These are phyloP conservation scores for Arthrinium phaeospermum DNA, from an alignment of 2,329 filamentous ascomycete genomes.

Conservation along the genomic window DNA sequence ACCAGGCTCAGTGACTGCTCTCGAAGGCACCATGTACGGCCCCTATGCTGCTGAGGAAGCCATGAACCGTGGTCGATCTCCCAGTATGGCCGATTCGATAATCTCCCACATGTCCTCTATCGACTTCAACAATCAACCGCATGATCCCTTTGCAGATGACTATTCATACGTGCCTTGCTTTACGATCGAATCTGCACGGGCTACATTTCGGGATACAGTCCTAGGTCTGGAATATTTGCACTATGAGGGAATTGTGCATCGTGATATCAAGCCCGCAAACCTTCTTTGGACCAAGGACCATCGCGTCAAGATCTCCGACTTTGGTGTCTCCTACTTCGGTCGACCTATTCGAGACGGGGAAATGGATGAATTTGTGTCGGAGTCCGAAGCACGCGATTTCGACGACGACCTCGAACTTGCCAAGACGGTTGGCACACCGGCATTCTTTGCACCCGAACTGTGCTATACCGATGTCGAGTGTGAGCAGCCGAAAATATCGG, in stretches of 20 bases:
- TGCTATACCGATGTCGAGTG: constrained; percentile 83
- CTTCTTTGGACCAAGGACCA: constrained; percentile 85
- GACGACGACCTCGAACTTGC: constrained; percentile 96
- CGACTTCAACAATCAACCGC: constrained; percentile 61
- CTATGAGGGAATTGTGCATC: constrained; percentile 83
- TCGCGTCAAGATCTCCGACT: constrained; percentile 96
- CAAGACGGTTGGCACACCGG: constrained; percentile 96
- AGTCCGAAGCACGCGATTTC: constrained; percentile 84
- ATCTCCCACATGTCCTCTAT: constrained; percentile 73
- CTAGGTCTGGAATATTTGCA: constrained; percentile 93
- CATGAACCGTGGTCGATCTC: constrained; percentile 68
- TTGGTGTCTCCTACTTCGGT: constrained; percentile 97
- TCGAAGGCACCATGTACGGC: constrained; percentile 81
- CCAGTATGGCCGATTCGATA: constrained; percentile 81
- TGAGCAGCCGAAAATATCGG: constrained; percentile 79
- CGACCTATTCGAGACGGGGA: constrained; percentile 85
- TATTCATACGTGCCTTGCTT: constrained; percentile 93
- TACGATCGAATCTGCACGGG: constrained; percentile 81
- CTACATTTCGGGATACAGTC: constrained; percentile 89
- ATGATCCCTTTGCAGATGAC: constrained; percentile 80
- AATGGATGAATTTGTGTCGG: constrained; percentile 73
- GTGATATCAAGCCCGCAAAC: constrained; percentile 89
- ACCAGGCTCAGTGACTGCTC: constrained; percentile 58
- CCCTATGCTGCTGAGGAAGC: constrained; percentile 62
- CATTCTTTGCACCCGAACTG: constrained; percentile 95